These are phyloP conservation scores for Wickerhamomyces bisporus DNA, from an alignment of 805 yeast species.

Conservation along the genomic window DNA sequence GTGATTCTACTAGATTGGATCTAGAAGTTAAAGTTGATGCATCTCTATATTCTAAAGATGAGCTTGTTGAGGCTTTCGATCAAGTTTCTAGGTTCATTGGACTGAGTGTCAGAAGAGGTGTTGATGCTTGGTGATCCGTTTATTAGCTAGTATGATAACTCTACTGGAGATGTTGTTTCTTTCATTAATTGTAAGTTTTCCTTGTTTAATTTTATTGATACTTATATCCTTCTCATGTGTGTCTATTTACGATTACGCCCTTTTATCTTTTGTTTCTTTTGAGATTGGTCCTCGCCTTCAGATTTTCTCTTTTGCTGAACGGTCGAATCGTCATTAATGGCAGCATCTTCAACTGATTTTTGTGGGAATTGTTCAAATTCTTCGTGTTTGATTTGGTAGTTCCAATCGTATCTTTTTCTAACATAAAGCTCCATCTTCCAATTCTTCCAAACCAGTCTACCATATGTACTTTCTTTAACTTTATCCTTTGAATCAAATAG, in stretches of 20 bases:
- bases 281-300: constrained; percentile 1
- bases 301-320: constrained; percentile 13
- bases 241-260: constrained; percentile 23
- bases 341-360: constrained; percentile 19
- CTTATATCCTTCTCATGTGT: not conserved
- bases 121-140: constrained; percentile 42
- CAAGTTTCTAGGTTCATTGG: constrained; percentile 70
- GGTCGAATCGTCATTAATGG: not conserved
- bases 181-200: not conserved
- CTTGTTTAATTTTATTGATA: not conserved
- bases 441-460: constrained; percentile 90
- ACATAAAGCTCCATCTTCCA: constrained; percentile 82
- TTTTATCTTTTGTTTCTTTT: constrained; percentile 23
- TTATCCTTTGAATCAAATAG: constrained; percentile 52
- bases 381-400: constrained; percentile 50
- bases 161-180: not conserved
- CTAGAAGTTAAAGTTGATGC: constrained; percentile 27
- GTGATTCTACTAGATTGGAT: constrained; percentile 38
- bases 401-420: constrained; percentile 82
- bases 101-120: constrained; percentile 46
- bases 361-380: constrained; percentile 37
- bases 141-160: not conserved
- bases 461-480: constrained; percentile 83
- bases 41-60: constrained; percentile 36
- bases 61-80: constrained; percentile 50